phyloP scores from a whole-genome alignment of 352 stramenopile genomes.

The Phytophthora ohioensis region DNA sequence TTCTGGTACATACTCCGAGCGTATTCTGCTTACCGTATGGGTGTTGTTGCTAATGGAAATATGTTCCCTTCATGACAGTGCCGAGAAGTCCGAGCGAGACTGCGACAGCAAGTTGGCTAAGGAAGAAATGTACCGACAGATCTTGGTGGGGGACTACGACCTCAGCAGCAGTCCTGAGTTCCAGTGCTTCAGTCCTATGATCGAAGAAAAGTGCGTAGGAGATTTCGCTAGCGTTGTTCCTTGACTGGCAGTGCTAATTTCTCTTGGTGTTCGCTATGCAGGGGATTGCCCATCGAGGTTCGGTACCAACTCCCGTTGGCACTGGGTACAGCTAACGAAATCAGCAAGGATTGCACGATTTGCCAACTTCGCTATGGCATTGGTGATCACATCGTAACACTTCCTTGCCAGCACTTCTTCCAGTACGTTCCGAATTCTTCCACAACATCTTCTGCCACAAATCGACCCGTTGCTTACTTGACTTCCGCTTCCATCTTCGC shows the following conservation, averaged over 20 bases:
- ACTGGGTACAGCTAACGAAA: slow-evolving; percentile 82
- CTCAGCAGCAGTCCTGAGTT: slow-evolving; percentile 78
- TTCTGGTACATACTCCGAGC: slow-evolving; percentile 52
- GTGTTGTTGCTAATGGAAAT: slow-evolving; percentile 10
- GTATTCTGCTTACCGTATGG: not conserved
- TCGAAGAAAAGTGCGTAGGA: slow-evolving; percentile 78
- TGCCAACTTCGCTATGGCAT: slow-evolving; percentile 87
- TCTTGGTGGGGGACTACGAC: slow-evolving; percentile 62
- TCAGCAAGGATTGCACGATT: slow-evolving; percentile 87
- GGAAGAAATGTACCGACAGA: slow-evolving; percentile 74
- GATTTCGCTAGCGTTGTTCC: not conserved
- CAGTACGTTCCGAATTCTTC: slow-evolving; percentile 59
- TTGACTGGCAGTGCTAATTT: slow-evolving; percentile 10
- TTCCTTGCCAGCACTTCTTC: slow-evolving; percentile 90
- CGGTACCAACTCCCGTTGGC: slow-evolving; percentile 84
- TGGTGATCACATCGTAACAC: slow-evolving; percentile 83
- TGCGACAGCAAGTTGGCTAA: slow-evolving; percentile 61
- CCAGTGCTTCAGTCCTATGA: slow-evolving; percentile 71
- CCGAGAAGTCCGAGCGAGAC: slow-evolving; percentile 52
- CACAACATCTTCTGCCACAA: not conserved
- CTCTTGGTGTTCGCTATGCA: slow-evolving; percentile 23
- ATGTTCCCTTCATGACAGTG: slow-evolving; percentile 23
- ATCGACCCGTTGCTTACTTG: slow-evolving; percentile 6
- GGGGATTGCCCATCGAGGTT: slow-evolving; percentile 79
- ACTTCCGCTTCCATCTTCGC: slow-evolving; percentile 2